These are phyloP conservation scores for Stagonosporopsis rhizophila DNA, from an alignment of 2,329 filamentous ascomycete species.

Conservation along the genomic window DNA sequence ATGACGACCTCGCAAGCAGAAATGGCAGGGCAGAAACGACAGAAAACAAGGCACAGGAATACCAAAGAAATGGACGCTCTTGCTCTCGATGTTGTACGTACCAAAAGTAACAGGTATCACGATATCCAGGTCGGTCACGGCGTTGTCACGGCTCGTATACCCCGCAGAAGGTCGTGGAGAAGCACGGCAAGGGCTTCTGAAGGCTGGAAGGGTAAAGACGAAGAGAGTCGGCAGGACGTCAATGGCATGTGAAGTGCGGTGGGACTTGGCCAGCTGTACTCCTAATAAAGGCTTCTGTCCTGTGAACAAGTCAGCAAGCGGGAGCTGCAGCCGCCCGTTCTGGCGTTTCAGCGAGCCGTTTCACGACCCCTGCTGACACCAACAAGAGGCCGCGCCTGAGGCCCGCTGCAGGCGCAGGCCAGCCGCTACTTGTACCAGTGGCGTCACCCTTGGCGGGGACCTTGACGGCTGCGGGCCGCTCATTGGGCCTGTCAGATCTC, in stretches of 20 bases:
- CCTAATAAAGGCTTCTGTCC: constrained; percentile 28
- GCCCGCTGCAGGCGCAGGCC: constrained; percentile 19
- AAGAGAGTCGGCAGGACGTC: constrained; percentile 21
- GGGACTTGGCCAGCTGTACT: constrained; percentile 28
- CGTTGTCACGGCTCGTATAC: constrained; percentile 6
- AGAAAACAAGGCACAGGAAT: not conserved
- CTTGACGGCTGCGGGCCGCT: constrained; percentile 19
- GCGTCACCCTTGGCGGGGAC: constrained; percentile 26
- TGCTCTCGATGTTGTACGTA: constrained; percentile 8
- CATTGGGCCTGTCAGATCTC: constrained; percentile 12
- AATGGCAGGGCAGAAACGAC: too few species aligned
- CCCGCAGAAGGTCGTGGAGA: constrained; percentile 16
- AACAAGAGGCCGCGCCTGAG: constrained; percentile 31
- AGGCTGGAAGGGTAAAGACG: constrained; percentile 9
- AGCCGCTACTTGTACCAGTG: constrained; percentile 11
- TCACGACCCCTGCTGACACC: constrained; percentile 47
- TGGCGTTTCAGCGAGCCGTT: constrained; percentile 47
- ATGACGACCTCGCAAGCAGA: not conserved
- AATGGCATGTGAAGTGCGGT: constrained; percentile 30
- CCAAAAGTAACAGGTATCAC: not conserved
- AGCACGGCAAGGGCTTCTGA: constrained; percentile 17
- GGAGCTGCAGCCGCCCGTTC: constrained; percentile 42
- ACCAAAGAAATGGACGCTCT: not conserved
- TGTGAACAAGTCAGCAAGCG: constrained; percentile 35
- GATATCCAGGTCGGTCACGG: not conserved